Conservation (phyloP, 31 red algal species). For the Odonthalia washingtoniensis region DNA sequence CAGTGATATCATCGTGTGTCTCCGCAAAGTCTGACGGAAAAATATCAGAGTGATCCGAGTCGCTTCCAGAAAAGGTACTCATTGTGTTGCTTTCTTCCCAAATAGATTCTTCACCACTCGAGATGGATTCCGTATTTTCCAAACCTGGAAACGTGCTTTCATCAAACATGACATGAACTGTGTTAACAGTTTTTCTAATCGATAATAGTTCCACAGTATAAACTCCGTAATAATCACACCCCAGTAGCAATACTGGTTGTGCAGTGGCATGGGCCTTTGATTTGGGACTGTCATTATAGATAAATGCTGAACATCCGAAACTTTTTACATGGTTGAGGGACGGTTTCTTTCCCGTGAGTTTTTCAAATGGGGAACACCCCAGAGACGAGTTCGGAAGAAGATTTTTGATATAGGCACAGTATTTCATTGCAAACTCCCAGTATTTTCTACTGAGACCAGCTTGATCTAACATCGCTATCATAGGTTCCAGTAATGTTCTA, state of each 20-base stretch:
- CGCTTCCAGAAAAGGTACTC: neutral
- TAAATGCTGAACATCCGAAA: slow-evolving; percentile 23
- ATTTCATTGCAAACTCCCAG: slow-evolving; percentile 32
- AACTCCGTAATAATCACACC: neutral
- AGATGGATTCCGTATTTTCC: neutral
- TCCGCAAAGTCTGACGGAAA: neutral
- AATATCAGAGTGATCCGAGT: neutral
- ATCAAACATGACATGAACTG: neutral
- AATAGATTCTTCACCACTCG: neutral
- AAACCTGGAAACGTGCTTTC: neutral
- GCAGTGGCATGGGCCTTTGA: neutral
- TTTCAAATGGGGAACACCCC: neutral
- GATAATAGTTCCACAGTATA: neutral
- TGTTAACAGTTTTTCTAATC: neutral
- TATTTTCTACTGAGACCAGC: neutral
- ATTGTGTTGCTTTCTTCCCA: neutral
- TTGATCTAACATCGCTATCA: neutral
- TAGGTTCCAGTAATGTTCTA: slow-evolving; percentile 49
- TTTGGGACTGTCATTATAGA: neutral
- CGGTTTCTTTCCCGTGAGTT: slow-evolving; percentile 26
- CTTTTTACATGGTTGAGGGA: neutral
- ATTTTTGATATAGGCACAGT: slow-evolving; percentile 22
- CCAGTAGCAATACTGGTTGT: neutral
- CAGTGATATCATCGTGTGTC: too few species aligned
- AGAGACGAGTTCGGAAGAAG: neutral